Base-by-base conservation (phyloP, 257 asterid genomes). In the Linderniella brevidens region DNA sequence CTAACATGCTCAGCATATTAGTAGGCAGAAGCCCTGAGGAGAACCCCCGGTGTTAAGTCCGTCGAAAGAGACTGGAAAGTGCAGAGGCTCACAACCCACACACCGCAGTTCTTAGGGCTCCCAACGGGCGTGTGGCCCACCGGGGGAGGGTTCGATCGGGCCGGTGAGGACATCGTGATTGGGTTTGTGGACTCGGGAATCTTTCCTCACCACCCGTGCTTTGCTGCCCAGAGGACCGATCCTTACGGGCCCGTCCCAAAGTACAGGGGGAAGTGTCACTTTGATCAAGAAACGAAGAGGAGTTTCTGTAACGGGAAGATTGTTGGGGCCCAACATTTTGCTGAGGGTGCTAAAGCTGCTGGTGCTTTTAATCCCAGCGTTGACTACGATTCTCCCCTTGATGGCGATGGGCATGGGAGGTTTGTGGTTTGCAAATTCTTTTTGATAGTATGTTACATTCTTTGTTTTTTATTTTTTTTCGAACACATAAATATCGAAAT, bases 371-470 rank as follows among this genome's bases (percentile, higher is more conserved):
- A 90, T 69, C 66, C 93, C 4, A 76, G 63, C 3, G 15, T 79
- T 16, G 96, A 90, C 57, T 90, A 70, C 44, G 99, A 82, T 77
- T 85, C 94, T 62, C 92, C 93, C 17, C 62, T 85, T 25, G 99
- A 90, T 50, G 99, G 99, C 12, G 99, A 90, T 71, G 99, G 99
- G 35, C 99, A 90, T 57, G 99, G 99, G 73, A 90, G 99, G 99
- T 90, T 25, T 25, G 32, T 25, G 32, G 4, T 25, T 25, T 25
- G 32, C 32, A 25, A 25, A 25, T 2, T 25, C 4, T 6, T 25
- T 25, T 25, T 25, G 32, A 25, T 25, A 25, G 32, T 25, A 25
- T 25, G 32, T n/a, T n/a, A n/a, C 32, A 6, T 25, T 25, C 32
- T 25, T 25, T 25, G 4, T 25, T 6, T 25, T 2, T 25, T 3